phyloP scores from a whole-genome alignment of 345 rosid species.

The Lepidium africanum region DNA sequence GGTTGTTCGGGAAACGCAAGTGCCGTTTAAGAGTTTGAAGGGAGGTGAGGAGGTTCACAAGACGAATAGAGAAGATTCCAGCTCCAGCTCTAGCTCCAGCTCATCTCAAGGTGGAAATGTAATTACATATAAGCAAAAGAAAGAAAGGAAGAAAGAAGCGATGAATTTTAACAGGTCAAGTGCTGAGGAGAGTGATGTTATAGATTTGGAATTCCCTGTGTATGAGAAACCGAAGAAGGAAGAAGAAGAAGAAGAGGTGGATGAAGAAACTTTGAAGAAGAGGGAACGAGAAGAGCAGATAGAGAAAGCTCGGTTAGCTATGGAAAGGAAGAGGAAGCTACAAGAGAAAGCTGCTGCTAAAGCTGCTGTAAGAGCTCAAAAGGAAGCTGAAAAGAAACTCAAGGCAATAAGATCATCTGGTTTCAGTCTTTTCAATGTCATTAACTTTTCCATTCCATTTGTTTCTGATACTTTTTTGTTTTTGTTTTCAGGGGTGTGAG shows the following conservation, averaged over 20 bases:
- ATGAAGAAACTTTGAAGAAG: conserved; percentile 71
- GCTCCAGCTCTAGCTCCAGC: conserved; percentile 41
- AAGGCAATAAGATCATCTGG: conserved; percentile 41
- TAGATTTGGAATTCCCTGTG: conserved; percentile 31
- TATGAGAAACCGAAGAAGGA: conserved; percentile 30
- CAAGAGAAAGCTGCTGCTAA: conserved; percentile 86
- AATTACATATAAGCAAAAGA: conserved; percentile 32
- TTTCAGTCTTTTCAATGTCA: background rate
- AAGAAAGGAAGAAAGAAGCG: conserved; percentile 31
- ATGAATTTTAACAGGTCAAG: conserved; percentile 27
- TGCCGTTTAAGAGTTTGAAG: conserved; percentile 15
- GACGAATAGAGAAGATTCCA: conserved; percentile 46
- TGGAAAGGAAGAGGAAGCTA: conserved; percentile 88
- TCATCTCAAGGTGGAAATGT: conserved; percentile 34
- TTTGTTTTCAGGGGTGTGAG: conserved; percentile 64
- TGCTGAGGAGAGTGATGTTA: conserved; percentile 32
- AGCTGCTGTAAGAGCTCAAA: conserved; percentile 83
- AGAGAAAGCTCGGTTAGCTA: conserved; percentile 73
- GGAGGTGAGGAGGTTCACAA: conserved; percentile 35
- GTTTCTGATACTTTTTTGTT: background rate
- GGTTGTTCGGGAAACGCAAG: conserved; percentile 27
- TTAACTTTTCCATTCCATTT: background rate
- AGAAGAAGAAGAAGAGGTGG: conserved; percentile 41
- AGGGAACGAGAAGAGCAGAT: conserved; percentile 77
- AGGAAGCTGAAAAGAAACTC: conserved; percentile 88